Conservation (phyloP, 2,329 filamentous ascomycete species). For the Ophiosphaerella herpotricha region DNA sequence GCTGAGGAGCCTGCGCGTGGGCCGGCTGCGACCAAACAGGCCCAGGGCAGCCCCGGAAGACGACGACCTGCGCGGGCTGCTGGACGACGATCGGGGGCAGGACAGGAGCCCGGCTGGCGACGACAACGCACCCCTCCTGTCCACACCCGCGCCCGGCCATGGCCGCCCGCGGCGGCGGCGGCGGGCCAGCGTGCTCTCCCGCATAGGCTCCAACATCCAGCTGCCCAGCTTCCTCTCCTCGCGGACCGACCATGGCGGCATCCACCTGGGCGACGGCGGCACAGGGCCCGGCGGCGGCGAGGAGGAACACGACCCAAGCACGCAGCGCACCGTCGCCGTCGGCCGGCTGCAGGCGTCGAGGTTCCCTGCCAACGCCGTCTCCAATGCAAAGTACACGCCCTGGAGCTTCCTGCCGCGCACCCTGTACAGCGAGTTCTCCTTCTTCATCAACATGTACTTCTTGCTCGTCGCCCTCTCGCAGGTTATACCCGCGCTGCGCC, state of each 20-base stretch:
- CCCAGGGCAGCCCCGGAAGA: conserved; percentile 59
- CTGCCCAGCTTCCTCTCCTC: conserved; percentile 68
- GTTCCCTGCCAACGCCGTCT: conserved; percentile 89
- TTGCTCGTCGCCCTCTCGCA: conserved; percentile 93
- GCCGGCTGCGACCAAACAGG: conserved; percentile 50
- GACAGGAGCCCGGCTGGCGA: conserved; percentile 60
- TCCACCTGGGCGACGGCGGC: conserved; percentile 28
- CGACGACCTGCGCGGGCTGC: conserved; percentile 66
- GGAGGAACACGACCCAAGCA: conserved; percentile 61
- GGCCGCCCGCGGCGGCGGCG: conserved; percentile 26
- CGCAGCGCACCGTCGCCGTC: conserved; percentile 75
- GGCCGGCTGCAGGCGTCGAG: conserved; percentile 73
- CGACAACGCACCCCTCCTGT: conserved; percentile 77
- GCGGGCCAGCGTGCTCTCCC: conserved; percentile 46
- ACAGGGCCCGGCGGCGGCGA: conserved; percentile 53
- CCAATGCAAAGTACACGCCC: conserved; percentile 96
- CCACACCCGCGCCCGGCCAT: conserved; percentile 35
- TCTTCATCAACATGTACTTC: conserved; percentile 99
- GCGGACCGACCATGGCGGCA: conserved; percentile 27
- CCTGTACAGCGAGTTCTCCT: conserved; percentile 98
- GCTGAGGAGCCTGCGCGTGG: conserved; percentile 64
- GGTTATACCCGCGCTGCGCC: conserved; percentile 83
- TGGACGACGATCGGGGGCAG: conserved; percentile 63
- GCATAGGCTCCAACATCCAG: conserved; percentile 59
- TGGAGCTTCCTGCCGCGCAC: conserved; percentile 93